Evolutionary conservation across 2,329 filamentous ascomycete genomes (phyloP).

Genomic region (Leptographium wingfieldii): DNA sequence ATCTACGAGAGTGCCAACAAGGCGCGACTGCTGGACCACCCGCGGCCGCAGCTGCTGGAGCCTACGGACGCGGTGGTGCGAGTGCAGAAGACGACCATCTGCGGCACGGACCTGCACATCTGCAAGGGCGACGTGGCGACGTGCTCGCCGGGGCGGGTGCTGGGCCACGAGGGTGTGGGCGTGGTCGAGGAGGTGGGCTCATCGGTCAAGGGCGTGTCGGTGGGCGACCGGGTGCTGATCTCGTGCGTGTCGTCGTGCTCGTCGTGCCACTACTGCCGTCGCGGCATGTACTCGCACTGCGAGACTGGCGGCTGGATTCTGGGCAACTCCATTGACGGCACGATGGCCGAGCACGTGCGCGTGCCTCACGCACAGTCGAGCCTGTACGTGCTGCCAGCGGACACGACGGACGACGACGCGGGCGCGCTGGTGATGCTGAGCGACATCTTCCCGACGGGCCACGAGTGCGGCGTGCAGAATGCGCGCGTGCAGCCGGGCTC

Average conservation of each 20-base stretch:
- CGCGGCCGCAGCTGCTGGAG: constrained; percentile 25
- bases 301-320: constrained; percentile 40
- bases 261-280: constrained; percentile 36
- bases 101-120: constrained; percentile 44
- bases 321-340: constrained; percentile 39
- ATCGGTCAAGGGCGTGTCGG: constrained; percentile 31
- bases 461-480: constrained; percentile 40
- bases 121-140: constrained; percentile 39
- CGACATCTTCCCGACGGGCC: constrained; percentile 43
- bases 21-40: constrained; percentile 27
- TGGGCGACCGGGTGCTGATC: constrained; percentile 39
- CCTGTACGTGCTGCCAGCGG: constrained; percentile 29
- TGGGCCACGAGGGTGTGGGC: constrained; percentile 43
- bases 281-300: constrained; percentile 40
- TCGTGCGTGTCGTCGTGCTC: constrained; percentile 38
- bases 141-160: constrained; percentile 28
- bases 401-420: constrained; percentile 22
- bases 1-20: constrained; percentile 25
- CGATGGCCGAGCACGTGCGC: constrained; percentile 43
- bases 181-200: constrained; percentile 30
- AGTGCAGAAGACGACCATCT: constrained; percentile 35
- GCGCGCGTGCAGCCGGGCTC: constrained; percentile 37
- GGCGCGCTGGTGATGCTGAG: constrained; percentile 34
- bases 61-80: constrained; percentile 37
- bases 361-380: constrained; percentile 37